Evolutionary conservation across 2,329 filamentous ascomycete species (phyloP).

Genomic region (Aureobasidium sp.): DNA sequence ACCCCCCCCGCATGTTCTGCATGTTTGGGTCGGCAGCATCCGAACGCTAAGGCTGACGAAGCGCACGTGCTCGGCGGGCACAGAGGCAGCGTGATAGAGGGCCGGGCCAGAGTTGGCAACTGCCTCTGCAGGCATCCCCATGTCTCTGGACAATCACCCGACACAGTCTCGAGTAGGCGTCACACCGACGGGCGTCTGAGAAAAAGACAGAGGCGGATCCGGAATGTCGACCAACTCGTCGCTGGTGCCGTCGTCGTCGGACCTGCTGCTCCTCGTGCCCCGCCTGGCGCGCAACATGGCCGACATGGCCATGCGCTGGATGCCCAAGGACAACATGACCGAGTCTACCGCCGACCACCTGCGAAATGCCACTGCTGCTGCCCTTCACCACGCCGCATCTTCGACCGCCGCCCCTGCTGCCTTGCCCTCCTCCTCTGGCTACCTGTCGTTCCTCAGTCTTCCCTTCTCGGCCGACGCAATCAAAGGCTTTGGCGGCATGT

Average conservation of each 20-base stretch:
- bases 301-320: conserved; percentile 47
- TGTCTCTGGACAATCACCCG: not conserved
- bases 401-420: conserved; percentile 17
- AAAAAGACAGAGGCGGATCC: too few species aligned
- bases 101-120: not conserved
- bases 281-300: conserved; percentile 62
- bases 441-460: conserved; percentile 13
- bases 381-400: conserved; percentile 37
- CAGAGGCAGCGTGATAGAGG: not conserved
- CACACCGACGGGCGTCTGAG: not conserved
- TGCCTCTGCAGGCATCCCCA: not conserved
- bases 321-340: conserved; percentile 48
- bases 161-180: not conserved
- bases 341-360: conserved; percentile 30
- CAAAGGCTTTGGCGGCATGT: conserved; percentile 73
- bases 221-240: conserved; percentile 3
- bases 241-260: conserved; percentile 24
- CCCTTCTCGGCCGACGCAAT: conserved; percentile 42
- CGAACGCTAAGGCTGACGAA: not conserved
- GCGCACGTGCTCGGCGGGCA: not conserved
- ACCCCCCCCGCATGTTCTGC: not conserved
- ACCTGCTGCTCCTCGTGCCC: conserved; percentile 61
- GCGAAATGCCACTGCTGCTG: conserved; percentile 28
- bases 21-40: not conserved
- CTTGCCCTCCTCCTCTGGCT: not conserved